Conservation (phyloP, 73 alveolate species). For the Blepharisma stoltei region DNA sequence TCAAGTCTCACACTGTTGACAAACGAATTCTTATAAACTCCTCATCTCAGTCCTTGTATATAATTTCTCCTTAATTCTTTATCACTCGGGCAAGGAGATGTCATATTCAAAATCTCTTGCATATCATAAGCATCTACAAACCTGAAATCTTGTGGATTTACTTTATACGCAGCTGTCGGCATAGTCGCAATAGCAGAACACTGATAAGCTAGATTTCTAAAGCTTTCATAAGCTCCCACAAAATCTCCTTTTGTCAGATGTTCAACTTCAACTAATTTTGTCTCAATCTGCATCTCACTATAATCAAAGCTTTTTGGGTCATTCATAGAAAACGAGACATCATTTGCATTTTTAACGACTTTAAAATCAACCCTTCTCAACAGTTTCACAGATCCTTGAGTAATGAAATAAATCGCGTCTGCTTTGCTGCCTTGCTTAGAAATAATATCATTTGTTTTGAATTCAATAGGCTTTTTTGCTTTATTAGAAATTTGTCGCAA, state of each 20-base stretch:
- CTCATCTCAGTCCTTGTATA: neutral
- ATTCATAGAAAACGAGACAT: neutral
- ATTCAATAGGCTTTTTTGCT: neutral
- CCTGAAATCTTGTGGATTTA: neutral
- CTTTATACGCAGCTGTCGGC: neutral
- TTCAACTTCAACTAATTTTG: conserved; percentile 6
- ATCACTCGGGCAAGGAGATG: neutral
- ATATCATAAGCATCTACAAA: neutral
- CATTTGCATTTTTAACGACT: neutral
- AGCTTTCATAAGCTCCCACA: neutral
- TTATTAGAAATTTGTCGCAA: neutral
- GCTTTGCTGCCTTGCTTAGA: conserved; percentile 19
- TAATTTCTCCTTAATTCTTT: neutral
- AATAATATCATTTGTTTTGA: conserved; percentile 18
- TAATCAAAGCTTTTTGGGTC: conserved; percentile 4
- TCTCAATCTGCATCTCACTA: neutral
- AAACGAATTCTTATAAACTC: neutral
- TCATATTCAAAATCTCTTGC: neutral
- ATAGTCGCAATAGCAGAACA: neutral
- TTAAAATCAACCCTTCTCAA: conserved; percentile 14
- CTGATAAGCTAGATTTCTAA: neutral
- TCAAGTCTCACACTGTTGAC: conserved; percentile 19
- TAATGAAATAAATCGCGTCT: conserved; percentile 20
- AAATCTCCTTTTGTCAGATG: neutral
- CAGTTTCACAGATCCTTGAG: conserved; percentile 1